A percentile compares a stretch with the other conserved stretches of the same genome.
phyloP scores from a whole-genome alignment of 139 green algal genomes.

The Haematococcus sp. region DNA sequence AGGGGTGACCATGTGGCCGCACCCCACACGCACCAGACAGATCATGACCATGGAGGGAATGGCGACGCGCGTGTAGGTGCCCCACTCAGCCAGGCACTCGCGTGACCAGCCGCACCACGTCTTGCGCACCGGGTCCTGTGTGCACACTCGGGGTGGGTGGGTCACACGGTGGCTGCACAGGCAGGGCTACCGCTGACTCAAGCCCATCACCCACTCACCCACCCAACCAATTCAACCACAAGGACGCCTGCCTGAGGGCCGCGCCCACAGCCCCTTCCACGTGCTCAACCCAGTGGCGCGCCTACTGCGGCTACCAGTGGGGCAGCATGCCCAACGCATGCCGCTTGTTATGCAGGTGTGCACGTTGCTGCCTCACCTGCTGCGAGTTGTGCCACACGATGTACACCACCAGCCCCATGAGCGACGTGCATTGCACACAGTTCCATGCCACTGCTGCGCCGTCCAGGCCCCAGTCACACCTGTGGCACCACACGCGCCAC shows the following conservation, averaged over 20 bases:
- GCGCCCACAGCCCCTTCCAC: too few species aligned
- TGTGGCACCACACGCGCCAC: conserved; percentile 17
- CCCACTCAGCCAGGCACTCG: conserved; percentile 62
- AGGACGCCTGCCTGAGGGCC: too few species aligned
- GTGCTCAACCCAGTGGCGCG: too few species aligned
- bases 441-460: conserved; percentile 54
- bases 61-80: conserved; percentile 58
- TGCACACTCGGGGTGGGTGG: too few species aligned
- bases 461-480: conserved; percentile 44
- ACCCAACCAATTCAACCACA: neutral
- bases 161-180: too few species aligned
- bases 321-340: neutral
- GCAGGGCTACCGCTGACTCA: neutral
- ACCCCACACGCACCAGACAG: conserved; percentile 24
- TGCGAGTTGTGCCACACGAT: conserved; percentile 34
- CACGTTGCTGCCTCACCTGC: neutral
- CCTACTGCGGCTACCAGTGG: neutral
- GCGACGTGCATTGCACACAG: conserved; percentile 39
- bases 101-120: conserved; percentile 57
- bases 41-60: conserved; percentile 69
- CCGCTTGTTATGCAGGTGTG: too few species aligned
- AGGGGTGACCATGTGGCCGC: neutral
- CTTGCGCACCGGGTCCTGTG: conserved; percentile 23
- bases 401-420: conserved; percentile 35
- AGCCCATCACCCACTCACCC: neutral